Evolutionary conservation across 2,329 filamentous ascomycete genomes (phyloP).

Genomic region (Torrubiella hemipterigena): DNA sequence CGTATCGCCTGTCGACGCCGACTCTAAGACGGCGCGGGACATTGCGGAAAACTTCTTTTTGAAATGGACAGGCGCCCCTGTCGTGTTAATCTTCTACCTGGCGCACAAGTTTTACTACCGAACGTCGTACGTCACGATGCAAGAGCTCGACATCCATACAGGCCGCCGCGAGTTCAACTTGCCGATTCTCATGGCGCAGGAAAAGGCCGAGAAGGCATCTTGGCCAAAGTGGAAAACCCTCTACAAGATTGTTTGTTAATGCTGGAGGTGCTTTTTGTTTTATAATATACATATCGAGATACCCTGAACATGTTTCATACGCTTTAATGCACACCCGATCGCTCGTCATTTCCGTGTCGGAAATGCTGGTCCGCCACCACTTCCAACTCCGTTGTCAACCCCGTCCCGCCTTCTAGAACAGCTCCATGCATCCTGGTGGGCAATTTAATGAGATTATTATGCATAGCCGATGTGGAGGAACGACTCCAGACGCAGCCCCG

Average conservation of each 20-base stretch:
- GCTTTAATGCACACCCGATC: too few species aligned
- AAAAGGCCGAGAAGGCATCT: slow-evolving; percentile 52
- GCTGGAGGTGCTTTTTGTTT: too few species aligned
- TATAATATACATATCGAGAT: too few species aligned
- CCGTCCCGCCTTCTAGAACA: too few species aligned
- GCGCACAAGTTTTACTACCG: slow-evolving; percentile 58
- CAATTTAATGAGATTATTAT: too few species aligned
- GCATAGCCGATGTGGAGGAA: too few species aligned
- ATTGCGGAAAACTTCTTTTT: slow-evolving; percentile 54
- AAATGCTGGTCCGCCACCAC: too few species aligned
- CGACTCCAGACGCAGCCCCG: too few species aligned
- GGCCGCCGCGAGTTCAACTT: slow-evolving; percentile 70
- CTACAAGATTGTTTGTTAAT: slow-evolving; percentile 58
- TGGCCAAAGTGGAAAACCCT: slow-evolving; percentile 62
- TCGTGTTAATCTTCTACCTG: slow-evolving; percentile 52
- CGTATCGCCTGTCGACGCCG: slow-evolving; percentile 53
- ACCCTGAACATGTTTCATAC: too few species aligned
- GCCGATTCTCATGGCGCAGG: slow-evolving; percentile 58
- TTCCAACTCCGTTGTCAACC: too few species aligned
- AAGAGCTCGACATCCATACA: slow-evolving; percentile 69
- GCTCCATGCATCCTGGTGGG: too few species aligned
- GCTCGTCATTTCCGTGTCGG: too few species aligned
- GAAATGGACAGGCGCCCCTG: slow-evolving; percentile 50
- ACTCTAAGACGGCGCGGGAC: slow-evolving; percentile 23
- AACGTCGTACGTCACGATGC: slow-evolving; percentile 49